Evolutionary conservation across 2,329 filamentous ascomycete genomes (phyloP), one percentile per base, ranked within the genome.

Genomic region (Myrmaecium sp.): DNA sequence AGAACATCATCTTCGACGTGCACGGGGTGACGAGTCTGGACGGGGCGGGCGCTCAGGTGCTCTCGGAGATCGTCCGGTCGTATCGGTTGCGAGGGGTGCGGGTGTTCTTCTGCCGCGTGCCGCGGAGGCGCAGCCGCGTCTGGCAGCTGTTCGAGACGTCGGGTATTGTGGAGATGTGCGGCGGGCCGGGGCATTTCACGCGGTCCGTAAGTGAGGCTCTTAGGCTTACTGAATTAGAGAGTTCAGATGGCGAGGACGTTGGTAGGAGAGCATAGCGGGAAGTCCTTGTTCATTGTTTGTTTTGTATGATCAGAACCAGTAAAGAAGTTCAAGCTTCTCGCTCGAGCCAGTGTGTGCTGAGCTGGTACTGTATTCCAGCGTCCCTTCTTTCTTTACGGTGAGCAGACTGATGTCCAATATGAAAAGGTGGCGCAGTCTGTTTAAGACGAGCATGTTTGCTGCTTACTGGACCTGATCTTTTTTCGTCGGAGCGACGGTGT

Each of bases 21-120:
- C 86, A 95, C 40, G 89, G 89, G n/a, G 89, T 98, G 3, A 93
- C 84, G 0, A 78, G 77, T 15, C 73, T 98, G 41, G 89, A 98
- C 46, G 89, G 83, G 5, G 92, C 83, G 0, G 89, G 86, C 1
- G 78, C 81, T 0, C 89, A 95, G 53, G 86, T 95, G 1, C 60
- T 98, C 3, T 67, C 70, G 24, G 89, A 95, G 52, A 95, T 95
- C 38, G 81, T 98, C 10, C 60, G 71, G 25, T 66, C 61, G 16
- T 95, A 95, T 47, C 61, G 74, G n/a, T 66, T 77, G 17, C 62
- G 75, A 4, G 78, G 76, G 1, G 82, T 86, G 2, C 58, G 69
- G 2, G 76, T 89, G 6, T 84, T 79, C 46, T 86, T 86, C 47
- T 73, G 67, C 39, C 53, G 70, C 8, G 51, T 70, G 2, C 62